phyloP scores from a whole-genome alignment of 768 basidiomycete genomes.

The Psilocybe azurescens region DNA sequence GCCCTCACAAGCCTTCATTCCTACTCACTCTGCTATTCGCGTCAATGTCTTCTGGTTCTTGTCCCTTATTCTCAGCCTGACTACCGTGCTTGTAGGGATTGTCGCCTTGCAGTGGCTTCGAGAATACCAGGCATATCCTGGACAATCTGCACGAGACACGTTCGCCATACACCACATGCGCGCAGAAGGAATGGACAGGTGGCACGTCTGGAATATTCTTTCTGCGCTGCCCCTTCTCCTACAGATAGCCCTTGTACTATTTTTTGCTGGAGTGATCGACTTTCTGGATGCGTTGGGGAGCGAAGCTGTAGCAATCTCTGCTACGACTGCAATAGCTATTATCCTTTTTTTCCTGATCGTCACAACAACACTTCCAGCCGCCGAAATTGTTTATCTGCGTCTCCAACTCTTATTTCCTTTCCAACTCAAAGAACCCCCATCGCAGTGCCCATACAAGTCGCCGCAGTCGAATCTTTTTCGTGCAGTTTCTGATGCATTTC shows the following conservation, averaged over 20 bases:
- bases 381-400: slow-evolving; percentile 7
- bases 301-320: slow-evolving; percentile 19
- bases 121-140: slow-evolving; percentile 20
- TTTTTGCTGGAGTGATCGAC: slow-evolving; percentile 29
- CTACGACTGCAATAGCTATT: slow-evolving; percentile 16
- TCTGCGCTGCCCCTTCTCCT: slow-evolving; percentile 29
- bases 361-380: slow-evolving; percentile 19
- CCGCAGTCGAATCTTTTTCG: slow-evolving; percentile 18
- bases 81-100: slow-evolving; percentile 26
- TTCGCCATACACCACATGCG: slow-evolving; percentile 27
- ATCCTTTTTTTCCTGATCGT: slow-evolving; percentile 20
- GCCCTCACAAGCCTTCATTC: background rate
- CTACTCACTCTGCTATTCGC: slow-evolving; percentile 4
- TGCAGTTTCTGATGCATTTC: background rate
- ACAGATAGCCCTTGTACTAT: slow-evolving; percentile 28
- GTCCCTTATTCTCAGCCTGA: slow-evolving; percentile 27
- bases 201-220: slow-evolving; percentile 26
- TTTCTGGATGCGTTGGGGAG: slow-evolving; percentile 24
- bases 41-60: slow-evolving; percentile 27
- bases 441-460: slow-evolving; percentile 20
- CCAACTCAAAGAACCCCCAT: background rate
- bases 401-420: background rate
- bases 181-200: slow-evolving; percentile 25
- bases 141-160: slow-evolving; percentile 15
- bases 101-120: slow-evolving; percentile 30